A percentile compares a stretch with the other conserved stretches of the same genome.
Evolutionary conservation across 75 land plant genomes (phyloP).

Genomic region (Cupressus sempervirens): DNA sequence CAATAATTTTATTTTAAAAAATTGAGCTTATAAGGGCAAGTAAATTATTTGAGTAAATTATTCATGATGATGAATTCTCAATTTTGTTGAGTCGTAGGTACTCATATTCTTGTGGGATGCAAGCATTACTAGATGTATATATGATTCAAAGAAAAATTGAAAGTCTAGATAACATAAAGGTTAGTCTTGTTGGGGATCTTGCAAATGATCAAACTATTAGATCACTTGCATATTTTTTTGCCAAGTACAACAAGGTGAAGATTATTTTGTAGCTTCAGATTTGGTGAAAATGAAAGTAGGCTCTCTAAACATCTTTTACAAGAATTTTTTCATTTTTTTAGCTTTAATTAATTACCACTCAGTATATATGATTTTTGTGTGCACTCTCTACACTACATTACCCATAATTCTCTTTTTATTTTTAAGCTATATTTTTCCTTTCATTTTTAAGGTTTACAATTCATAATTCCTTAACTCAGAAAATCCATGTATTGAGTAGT

Average conservation of each 20-base stretch:
- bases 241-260: constrained; percentile 74
- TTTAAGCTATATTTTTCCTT: no score
- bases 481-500: not conserved
- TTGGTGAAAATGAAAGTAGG: constrained; percentile 97
- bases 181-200: constrained; percentile 95
- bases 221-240: constrained; percentile 82
- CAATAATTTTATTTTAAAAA: no score
- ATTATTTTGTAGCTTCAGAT: constrained; percentile 93
- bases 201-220: constrained; percentile 94
- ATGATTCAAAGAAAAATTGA: constrained; percentile 94
- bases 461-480: not conserved
- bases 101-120: constrained; percentile 3
- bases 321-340: not conserved
- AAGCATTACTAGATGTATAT: constrained; percentile 94
- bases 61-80: not conserved
- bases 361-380: not conserved
- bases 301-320: not conserved
- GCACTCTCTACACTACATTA: not conserved
- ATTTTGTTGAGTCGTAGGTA: not conserved
- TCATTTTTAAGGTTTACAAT: not conserved
- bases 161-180: constrained; percentile 80
- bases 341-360: not conserved
- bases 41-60: not conserved
- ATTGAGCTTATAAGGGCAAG: no score
- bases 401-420: no score